Conservation (phyloP, 352 stramenopile genomes). For the Phytophthora megakarya region DNA sequence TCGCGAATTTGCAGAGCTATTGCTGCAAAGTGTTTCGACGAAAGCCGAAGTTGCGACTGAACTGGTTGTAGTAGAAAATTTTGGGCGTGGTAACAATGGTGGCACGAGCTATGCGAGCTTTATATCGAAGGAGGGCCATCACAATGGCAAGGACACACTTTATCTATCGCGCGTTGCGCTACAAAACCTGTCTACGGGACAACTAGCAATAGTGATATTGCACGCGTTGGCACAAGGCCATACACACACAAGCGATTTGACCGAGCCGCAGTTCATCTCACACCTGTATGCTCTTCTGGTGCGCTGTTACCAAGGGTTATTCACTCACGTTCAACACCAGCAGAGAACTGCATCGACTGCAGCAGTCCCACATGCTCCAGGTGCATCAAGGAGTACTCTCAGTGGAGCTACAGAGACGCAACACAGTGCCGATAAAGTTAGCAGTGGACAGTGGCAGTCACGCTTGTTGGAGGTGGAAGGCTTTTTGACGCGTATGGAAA, state of each 20-base stretch:
- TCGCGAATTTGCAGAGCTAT: conserved; percentile 35
- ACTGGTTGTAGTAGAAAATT: conserved; percentile 16
- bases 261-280: conserved; percentile 54
- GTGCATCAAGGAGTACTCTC: background rate
- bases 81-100: conserved; percentile 13
- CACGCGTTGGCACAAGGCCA: conserved; percentile 50
- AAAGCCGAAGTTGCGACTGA: background rate
- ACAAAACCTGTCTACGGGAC: conserved; percentile 46
- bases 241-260: conserved; percentile 44
- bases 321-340: conserved; percentile 30
- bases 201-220: conserved; percentile 60
- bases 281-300: conserved; percentile 57
- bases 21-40: conserved; percentile 32
- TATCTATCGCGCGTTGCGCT: conserved; percentile 42
- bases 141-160: conserved; percentile 24
- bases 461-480: conserved; percentile 56
- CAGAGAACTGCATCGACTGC: background rate
- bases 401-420: conserved; percentile 2
- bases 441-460: conserved; percentile 41
- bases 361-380: background rate
- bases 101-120: conserved; percentile 24
- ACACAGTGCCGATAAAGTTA: background rate
- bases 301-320: conserved; percentile 69
- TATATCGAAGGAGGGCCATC: background rate
- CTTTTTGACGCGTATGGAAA: conserved; percentile 49